These are phyloP conservation scores for Petunia secreta DNA, from an alignment of 257 asterid genomes.

Conservation along the genomic window DNA sequence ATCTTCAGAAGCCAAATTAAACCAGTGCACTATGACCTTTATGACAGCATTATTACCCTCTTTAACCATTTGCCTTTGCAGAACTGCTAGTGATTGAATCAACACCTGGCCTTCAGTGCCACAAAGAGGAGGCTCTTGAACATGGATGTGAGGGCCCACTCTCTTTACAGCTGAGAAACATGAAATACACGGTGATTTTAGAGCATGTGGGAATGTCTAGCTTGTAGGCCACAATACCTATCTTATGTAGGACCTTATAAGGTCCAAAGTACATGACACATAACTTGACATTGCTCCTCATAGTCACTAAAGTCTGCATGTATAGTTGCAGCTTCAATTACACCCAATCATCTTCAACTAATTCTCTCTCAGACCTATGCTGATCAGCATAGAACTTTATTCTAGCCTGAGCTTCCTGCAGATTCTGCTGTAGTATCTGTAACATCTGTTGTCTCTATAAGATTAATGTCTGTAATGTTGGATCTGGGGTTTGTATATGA, in stretches of 20 bases:
- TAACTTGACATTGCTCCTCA: neutral
- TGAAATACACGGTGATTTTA: neutral
- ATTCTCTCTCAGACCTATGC: neutral
- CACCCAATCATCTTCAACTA: neutral
- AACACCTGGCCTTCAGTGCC: neutral
- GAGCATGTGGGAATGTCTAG: neutral
- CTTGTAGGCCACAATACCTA: conserved; percentile 10
- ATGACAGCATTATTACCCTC: neutral
- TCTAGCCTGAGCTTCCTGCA: neutral
- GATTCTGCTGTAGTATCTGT: neutral
- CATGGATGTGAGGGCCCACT: neutral
- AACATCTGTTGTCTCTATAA: too few relatives aligned
- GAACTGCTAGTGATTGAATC: neutral
- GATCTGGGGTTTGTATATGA: too few relatives aligned
- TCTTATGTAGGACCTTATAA: neutral
- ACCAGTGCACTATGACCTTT: too few relatives aligned
- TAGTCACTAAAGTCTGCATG: too few relatives aligned
- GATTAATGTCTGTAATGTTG: too few relatives aligned
- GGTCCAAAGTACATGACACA: neutral
- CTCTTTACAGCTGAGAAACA: too few relatives aligned
- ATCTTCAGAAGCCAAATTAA: neutral
- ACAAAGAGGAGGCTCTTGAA: neutral
- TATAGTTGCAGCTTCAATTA: too few relatives aligned
- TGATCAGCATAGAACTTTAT: neutral
- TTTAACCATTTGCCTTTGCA: neutral